These are phyloP conservation scores for Martensiomyces pterosporus DNA, from an alignment of 192 early-diverging fungal species.

Conservation along the genomic window DNA sequence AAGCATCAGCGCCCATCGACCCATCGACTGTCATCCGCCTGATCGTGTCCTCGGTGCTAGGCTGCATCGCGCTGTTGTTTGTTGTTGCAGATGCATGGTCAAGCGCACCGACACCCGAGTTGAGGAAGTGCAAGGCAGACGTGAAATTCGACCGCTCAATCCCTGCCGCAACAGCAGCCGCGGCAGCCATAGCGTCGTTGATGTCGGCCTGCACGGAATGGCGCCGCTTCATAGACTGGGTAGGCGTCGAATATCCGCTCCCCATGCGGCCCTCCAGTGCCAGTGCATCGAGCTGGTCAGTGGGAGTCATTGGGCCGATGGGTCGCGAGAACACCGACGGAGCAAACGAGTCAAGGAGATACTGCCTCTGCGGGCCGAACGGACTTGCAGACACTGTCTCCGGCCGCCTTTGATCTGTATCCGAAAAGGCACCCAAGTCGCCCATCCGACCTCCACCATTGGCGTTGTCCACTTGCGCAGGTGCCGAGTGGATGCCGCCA, in stretches of 20 bases:
- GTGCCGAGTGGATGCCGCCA: conserved; percentile 32
- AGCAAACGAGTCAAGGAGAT: conserved; percentile 34
- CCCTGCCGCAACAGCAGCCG: conserved; percentile 25
- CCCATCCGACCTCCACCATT: conserved; percentile 2
- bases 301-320: conserved; percentile 29
- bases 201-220: conserved; percentile 45
- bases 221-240: conserved; percentile 35
- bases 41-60: conserved; percentile 29
- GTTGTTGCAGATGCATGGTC: conserved; percentile 9
- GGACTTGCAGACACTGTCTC: conserved; percentile 21
- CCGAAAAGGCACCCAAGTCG: conserved; percentile 6
- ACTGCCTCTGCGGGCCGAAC: conserved; percentile 15
- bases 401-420: conserved; percentile 11
- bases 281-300: conserved; percentile 47
- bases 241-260: conserved; percentile 43
- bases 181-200: conserved; percentile 45
- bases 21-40: conserved; percentile 43
- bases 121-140: conserved; percentile 31
- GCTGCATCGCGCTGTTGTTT: conserved; percentile 13
- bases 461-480: conserved; percentile 8
- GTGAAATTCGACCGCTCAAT: conserved; percentile 30
- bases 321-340: conserved; percentile 42
- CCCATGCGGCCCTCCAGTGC: conserved; percentile 37
- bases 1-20: conserved; percentile 30
- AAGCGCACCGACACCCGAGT: conserved; percentile 17